A percentile compares a stretch with the other conserved stretches of the same genome.
Evolutionary conservation across 164 flowering plant genomes (phyloP).

Genomic region (Buxus sempervirens): DNA sequence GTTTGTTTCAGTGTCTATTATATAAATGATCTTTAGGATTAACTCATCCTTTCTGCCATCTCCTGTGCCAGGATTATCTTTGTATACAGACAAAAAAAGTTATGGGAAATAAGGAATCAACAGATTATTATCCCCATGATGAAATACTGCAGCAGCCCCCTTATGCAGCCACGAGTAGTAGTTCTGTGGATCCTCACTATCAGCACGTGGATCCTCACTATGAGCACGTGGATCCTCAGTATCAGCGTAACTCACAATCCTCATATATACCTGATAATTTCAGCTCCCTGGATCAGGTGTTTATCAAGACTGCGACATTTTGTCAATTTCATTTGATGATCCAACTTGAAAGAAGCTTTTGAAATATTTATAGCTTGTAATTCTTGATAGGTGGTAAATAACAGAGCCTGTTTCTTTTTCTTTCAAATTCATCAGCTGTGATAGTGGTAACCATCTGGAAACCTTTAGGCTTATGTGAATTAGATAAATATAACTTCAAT

Average conservation of each 20-base stretch:
- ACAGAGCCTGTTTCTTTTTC: too few species aligned
- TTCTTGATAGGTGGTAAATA: not conserved
- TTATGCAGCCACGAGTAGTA: constrained; percentile 7
- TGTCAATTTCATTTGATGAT: not conserved
- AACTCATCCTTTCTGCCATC: not conserved
- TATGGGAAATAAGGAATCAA: constrained; percentile 37
- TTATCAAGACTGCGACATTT: not conserved
- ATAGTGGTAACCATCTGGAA: not conserved
- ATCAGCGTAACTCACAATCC: constrained; percentile 12
- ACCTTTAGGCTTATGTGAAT: not conserved
- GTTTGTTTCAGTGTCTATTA: too few species aligned
- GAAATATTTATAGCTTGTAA: not conserved
- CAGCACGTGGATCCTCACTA: too few species aligned
- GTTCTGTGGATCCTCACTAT: constrained; percentile 11
- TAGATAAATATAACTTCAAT: not conserved
- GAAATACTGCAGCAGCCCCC: constrained; percentile 3
- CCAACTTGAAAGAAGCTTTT: not conserved
- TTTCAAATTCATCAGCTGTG: not conserved
- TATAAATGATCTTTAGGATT: too few species aligned
- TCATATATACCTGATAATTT: constrained; percentile 36
- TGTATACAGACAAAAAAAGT: not conserved
- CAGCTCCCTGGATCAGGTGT: constrained; percentile 46
- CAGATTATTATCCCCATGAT: constrained; percentile 16
- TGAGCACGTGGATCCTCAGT: too few species aligned
- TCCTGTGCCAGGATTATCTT: not conserved